Conservation (phyloP, 106 monocot species). For the Allium fistulosum region DNA sequence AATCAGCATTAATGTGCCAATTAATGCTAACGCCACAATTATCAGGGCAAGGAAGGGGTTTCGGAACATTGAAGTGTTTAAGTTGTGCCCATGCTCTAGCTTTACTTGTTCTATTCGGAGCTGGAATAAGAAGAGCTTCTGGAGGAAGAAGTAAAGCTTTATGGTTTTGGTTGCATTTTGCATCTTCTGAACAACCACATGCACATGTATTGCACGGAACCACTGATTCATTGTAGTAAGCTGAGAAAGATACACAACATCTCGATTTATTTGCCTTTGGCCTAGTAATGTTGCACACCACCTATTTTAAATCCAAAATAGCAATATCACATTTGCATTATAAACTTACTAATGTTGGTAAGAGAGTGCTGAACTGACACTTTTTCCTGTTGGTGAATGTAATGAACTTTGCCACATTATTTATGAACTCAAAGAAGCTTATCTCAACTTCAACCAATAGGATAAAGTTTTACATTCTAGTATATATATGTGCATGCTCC, state of each 20-base stretch:
- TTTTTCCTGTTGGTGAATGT: too few relatives aligned
- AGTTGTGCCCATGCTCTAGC: slow-evolving; percentile 44
- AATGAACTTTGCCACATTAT: too few relatives aligned
- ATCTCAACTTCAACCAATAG: too few relatives aligned
- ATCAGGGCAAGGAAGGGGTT: slow-evolving; percentile 44
- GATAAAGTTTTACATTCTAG: too few relatives aligned
- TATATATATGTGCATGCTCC: too few relatives aligned
- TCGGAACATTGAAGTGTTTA: slow-evolving; percentile 39
- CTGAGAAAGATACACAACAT: slow-evolving; percentile 87
- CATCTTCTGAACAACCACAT: slow-evolving; percentile 47
- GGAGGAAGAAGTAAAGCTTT: slow-evolving; percentile 51
- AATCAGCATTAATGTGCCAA: slow-evolving; percentile 54
- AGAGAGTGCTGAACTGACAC: too few relatives aligned
- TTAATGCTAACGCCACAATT: slow-evolving; percentile 70
- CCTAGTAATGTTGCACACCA: slow-evolving; percentile 66
- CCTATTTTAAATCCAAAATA: slow-evolving; percentile 6
- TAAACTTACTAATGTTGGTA: too few relatives aligned
- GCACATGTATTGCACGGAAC: slow-evolving; percentile 83
- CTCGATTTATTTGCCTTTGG: slow-evolving; percentile 23
- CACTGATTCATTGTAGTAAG: slow-evolving; percentile 71
- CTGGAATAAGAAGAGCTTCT: slow-evolving; percentile 52
- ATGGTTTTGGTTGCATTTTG: slow-evolving; percentile 43
- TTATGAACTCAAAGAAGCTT: too few relatives aligned
- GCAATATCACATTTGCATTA: too few relatives aligned
- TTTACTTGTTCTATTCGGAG: slow-evolving; percentile 42